phyloP scores from a whole-genome alignment of 1,139 yeast genomes.

The Kurtzmaniella natalensis region DNA sequence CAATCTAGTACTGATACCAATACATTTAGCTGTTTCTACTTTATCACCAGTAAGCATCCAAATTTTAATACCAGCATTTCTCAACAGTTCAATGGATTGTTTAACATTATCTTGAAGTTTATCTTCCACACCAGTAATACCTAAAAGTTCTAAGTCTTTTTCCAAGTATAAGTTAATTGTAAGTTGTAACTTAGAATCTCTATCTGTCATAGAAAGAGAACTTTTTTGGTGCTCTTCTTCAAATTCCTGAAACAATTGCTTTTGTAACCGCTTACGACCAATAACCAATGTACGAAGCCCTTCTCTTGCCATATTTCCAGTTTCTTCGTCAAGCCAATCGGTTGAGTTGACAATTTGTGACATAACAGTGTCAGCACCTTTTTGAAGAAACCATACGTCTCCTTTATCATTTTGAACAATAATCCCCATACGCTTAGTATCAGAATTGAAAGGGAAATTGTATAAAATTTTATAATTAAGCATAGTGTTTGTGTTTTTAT shows the following conservation, averaged over 20 bases:
- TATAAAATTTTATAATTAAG: conserved; percentile 67
- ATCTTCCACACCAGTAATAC: conserved; percentile 97
- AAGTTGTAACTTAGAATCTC: conserved; percentile 70
- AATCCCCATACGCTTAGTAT: conserved; percentile 95
- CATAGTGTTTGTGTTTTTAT: conserved; percentile 51
- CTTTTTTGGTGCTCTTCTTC: conserved; percentile 65
- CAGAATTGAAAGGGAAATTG: conserved; percentile 91
- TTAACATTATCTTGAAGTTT: conserved; percentile 88
- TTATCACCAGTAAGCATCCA: conserved; percentile 99
- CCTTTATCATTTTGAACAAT: conserved; percentile 64
- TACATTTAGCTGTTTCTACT: conserved; percentile 97
- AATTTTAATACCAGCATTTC: conserved; percentile 95
- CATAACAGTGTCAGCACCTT: conserved; percentile 98
- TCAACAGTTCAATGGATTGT: conserved; percentile 80
- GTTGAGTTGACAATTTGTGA: conserved; percentile 72
- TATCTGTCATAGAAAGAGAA: conserved; percentile 68
- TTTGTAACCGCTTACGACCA: conserved; percentile 68
- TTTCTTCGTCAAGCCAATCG: conserved; percentile 98
- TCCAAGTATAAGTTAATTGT: conserved; percentile 71
- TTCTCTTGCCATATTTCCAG: conserved; percentile 96
- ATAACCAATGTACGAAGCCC: conserved; percentile 93
- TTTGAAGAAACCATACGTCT: conserved; percentile 80
- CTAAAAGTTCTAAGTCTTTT: conserved; percentile 77
- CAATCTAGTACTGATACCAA: conserved; percentile 87
- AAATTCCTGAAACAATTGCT: conserved; percentile 57